phyloP scores from a whole-genome alignment of 768 basidiomycete species.

The Lepiota venenata region DNA sequence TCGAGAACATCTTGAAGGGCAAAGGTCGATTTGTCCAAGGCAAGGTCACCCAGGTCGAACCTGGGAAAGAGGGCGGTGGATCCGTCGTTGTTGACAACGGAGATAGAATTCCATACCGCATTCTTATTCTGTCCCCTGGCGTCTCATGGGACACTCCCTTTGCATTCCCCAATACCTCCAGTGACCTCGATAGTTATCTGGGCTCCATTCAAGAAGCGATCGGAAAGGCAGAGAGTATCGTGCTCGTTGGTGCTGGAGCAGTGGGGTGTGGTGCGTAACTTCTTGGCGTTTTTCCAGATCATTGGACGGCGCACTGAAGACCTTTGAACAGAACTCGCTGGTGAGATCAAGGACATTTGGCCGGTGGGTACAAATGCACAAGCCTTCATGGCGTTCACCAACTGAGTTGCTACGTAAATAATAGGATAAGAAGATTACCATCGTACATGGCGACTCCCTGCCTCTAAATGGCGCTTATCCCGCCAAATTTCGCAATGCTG shows the following conservation, averaged over 20 bases:
- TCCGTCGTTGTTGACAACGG: conserved; percentile 41
- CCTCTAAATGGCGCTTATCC: conserved; percentile 53
- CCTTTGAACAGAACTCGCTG: conserved; percentile 32
- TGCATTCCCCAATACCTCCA: conserved; percentile 22
- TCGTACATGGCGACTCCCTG: conserved; percentile 46
- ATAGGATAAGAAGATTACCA: conserved; percentile 44
- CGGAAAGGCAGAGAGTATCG: conserved; percentile 32
- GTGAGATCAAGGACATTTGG: conserved; percentile 37
- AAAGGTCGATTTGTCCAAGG: conserved; percentile 39
- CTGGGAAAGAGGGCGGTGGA: conserved; percentile 25
- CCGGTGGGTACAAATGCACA: conserved; percentile 26
- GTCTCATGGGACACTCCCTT: conserved; percentile 39
- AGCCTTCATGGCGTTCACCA: conserved; percentile 5
- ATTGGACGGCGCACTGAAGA: background rate
- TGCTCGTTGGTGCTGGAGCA: conserved; percentile 54
- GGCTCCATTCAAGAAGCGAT: conserved; percentile 25
- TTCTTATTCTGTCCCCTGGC: conserved; percentile 53
- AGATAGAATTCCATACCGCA: conserved; percentile 40
- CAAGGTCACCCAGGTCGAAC: conserved; percentile 23
- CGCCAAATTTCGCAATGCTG: conserved; percentile 38
- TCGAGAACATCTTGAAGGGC: conserved; percentile 42
- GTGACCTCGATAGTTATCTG: conserved; percentile 23
- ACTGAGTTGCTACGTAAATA: background rate
- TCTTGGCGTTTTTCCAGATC: background rate
- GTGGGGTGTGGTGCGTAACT: conserved; percentile 40